Percentiles rank a stretch among this genome's conserved stretches.
phyloP scores from a whole-genome alignment of 108 stramenopile species.

The Skeletonema grethae region DNA sequence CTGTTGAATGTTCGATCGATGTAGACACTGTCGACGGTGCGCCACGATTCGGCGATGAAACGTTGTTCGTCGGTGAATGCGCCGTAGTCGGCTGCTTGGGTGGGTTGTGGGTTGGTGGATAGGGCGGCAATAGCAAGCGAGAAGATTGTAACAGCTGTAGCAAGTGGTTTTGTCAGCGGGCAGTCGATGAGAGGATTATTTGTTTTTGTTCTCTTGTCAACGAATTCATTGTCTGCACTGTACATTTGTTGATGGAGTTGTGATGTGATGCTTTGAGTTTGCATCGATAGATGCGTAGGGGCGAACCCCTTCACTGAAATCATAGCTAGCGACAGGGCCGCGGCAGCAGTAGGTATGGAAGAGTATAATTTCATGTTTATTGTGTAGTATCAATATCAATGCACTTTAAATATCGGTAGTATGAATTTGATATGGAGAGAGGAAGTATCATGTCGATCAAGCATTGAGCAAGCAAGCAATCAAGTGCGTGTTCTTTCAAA shows the following conservation, averaged over 20 bases:
- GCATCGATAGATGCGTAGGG: neutral
- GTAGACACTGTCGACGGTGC: constrained; percentile 82
- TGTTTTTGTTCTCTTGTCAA: neutral
- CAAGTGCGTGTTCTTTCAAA: too few species aligned
- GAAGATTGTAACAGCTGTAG: neutral
- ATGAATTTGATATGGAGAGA: too few species aligned
- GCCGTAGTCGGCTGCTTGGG: constrained; percentile 58
- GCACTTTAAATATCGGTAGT: neutral
- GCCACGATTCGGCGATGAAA: constrained; percentile 86
- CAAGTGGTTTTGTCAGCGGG: neutral
- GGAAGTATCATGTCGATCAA: too few species aligned
- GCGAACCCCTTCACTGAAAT: neutral
- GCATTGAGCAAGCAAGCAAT: too few species aligned
- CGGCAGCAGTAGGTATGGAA: neutral
- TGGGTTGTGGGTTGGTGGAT: neutral
- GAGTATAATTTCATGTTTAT: neutral
- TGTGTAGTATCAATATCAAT: neutral
- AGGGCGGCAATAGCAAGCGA: neutral
- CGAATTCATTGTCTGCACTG: neutral
- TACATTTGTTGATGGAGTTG: neutral
- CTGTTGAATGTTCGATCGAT: constrained; percentile 94
- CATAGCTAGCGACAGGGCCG: neutral
- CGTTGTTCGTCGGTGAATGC: constrained; percentile 80
- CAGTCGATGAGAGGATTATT: neutral
- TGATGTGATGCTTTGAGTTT: constrained; percentile 1